Evolutionary conservation across 2,329 filamentous ascomycete genomes (phyloP).

Genomic region (Nannizzia gypsea): DNA sequence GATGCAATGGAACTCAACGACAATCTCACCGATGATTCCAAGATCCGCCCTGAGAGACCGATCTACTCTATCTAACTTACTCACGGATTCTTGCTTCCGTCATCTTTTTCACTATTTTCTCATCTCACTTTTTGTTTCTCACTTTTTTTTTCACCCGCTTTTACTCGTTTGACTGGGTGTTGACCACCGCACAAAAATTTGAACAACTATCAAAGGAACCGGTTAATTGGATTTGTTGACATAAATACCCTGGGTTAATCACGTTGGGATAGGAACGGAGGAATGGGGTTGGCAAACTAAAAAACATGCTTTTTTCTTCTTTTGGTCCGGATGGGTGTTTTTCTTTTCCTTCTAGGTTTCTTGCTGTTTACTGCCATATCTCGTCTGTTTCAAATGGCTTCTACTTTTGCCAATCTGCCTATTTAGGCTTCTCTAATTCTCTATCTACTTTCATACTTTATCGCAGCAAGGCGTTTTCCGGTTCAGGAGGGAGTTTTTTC

Average conservation of each 20-base stretch:
- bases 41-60: not conserved
- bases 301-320: not conserved
- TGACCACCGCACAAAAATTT: not conserved
- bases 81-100: not conserved
- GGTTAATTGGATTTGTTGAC: not conserved
- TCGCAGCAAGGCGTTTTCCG: not conserved
- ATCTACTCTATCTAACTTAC: slow-evolving; percentile 5
- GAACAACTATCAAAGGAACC: not conserved
- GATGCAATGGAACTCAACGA: slow-evolving; percentile 26
- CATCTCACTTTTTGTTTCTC: too few species aligned
- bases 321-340: not conserved
- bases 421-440: not conserved
- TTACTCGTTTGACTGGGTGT: not conserved
- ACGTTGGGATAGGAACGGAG: not conserved
- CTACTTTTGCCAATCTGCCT: not conserved
- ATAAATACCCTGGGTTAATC: slow-evolving; percentile 3
- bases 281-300: not conserved
- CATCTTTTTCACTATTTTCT: not conserved
- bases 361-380: not conserved
- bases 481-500: not conserved
- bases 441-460: not conserved
- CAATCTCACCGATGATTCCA: slow-evolving; percentile 16
- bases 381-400: not conserved
- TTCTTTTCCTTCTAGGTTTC: not conserved
- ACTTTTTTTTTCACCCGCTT: not conserved